These are phyloP conservation scores for Lachnellula cervina DNA, from an alignment of 2,329 filamentous ascomycete genomes.

Conservation along the genomic window DNA sequence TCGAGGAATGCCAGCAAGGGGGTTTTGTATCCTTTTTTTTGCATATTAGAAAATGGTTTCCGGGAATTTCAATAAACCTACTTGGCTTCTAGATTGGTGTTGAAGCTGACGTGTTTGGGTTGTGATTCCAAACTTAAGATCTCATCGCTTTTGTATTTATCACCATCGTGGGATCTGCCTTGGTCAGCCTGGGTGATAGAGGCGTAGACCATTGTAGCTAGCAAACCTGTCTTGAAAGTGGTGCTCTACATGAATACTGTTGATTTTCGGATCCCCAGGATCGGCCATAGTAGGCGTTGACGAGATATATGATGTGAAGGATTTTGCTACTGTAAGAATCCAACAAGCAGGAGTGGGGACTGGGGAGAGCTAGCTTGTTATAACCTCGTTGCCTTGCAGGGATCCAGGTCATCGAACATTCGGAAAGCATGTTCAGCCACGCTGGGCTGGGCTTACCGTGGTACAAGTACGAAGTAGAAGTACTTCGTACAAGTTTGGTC, in stretches of 20 bases:
- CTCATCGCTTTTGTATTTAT: constrained; percentile 11
- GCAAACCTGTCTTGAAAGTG: not conserved
- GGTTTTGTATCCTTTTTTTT: constrained; percentile 45
- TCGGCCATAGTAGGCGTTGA: not conserved
- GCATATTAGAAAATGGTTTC: not conserved
- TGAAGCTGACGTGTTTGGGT: constrained; percentile 14
- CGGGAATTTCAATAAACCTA: not conserved
- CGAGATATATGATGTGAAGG: not conserved
- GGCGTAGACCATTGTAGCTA: too few species aligned
- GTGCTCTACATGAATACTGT: too few species aligned
- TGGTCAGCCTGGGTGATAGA: too few species aligned
- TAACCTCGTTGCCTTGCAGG: not conserved
- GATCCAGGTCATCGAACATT: not conserved
- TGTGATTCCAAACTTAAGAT: constrained; percentile 7
- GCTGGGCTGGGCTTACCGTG: too few species aligned
- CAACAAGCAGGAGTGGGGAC: not conserved
- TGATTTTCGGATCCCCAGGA: not conserved
- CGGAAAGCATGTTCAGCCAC: not conserved
- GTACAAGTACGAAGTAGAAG: too few species aligned
- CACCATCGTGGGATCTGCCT: constrained; percentile 3
- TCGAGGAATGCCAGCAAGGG: constrained; percentile 49
- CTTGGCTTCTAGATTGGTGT: constrained; percentile 19
- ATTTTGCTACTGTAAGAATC: not conserved
- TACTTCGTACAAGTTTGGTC: too few species aligned
- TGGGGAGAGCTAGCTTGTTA: not conserved